phyloP scores from a whole-genome alignment of 805 yeast species.

The Metschnikowia koreensis region DNA sequence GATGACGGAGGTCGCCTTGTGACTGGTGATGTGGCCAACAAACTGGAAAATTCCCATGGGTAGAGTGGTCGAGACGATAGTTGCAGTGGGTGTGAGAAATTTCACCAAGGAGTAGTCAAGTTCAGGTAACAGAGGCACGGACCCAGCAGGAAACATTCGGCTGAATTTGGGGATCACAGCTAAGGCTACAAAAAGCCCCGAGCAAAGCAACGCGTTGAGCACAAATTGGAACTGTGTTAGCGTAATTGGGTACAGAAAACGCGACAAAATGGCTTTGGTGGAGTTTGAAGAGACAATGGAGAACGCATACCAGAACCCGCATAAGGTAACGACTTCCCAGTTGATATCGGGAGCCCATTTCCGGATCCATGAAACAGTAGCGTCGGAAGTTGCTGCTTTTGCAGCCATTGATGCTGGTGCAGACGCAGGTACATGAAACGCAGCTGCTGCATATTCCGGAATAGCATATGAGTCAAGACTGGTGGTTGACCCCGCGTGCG shows the following conservation, averaged over 20 bases:
- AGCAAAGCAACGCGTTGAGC: constrained; percentile 63
- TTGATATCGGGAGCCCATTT: constrained; percentile 13
- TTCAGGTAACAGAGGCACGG: constrained; percentile 20
- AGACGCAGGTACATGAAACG: background rate
- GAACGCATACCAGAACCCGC: constrained; percentile 75
- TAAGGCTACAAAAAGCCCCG: constrained; percentile 40
- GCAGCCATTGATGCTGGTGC: constrained; percentile 1
- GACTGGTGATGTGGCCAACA: constrained; percentile 86
- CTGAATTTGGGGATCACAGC: constrained; percentile 26
- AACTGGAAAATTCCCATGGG: constrained; percentile 97
- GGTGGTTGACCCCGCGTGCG: constrained; percentile 13
- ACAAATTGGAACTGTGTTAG: constrained; percentile 85
- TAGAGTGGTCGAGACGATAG: constrained; percentile 62
- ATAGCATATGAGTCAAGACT: constrained; percentile 13
- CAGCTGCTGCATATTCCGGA: constrained; percentile 1
- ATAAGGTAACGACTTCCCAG: constrained; percentile 36
- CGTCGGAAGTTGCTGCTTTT: background rate
- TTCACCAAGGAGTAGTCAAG: constrained; percentile 27
- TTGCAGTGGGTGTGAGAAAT: constrained; percentile 54
- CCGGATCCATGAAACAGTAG: constrained; percentile 3
- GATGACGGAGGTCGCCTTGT: constrained; percentile 85
- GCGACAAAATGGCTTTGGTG: constrained; percentile 69
- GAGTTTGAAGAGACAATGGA: constrained; percentile 81
- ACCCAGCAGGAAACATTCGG: constrained; percentile 16
- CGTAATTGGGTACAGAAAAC: constrained; percentile 79